Conservation (phyloP, 768 basidiomycete species). For the Boletus vermiculosoides region DNA sequence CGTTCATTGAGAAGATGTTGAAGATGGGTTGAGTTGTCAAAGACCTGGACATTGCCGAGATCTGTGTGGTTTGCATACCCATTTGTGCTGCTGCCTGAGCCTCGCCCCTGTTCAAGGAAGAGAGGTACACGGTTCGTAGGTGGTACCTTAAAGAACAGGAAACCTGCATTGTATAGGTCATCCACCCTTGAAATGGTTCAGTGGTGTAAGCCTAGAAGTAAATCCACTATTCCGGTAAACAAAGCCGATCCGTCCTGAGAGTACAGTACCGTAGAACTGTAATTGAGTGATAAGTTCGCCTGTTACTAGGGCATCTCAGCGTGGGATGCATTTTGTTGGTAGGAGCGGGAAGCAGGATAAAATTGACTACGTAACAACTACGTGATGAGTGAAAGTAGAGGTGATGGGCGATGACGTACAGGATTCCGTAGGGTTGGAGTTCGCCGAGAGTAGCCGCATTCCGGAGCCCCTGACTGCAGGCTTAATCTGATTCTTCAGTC, state of each 20-base stretch:
- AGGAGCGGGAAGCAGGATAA: too few relatives aligned
- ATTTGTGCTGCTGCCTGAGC: slow-evolving; percentile 27
- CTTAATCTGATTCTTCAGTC: too few relatives aligned
- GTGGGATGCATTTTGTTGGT: neutral
- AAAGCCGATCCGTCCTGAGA: slow-evolving; percentile 24
- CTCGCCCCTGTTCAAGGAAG: slow-evolving; percentile 44
- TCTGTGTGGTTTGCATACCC: slow-evolving; percentile 45
- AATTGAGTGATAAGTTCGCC: slow-evolving; percentile 25
- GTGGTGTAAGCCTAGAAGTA: neutral
- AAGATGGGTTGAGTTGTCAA: slow-evolving; percentile 56
- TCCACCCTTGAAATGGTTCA: slow-evolving; percentile 13
- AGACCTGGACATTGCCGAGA: slow-evolving; percentile 38
- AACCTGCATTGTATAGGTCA: slow-evolving; percentile 35
- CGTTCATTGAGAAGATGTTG: slow-evolving; percentile 53
- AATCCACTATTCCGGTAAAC: slow-evolving; percentile 21
- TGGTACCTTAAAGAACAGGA: slow-evolving; percentile 64
- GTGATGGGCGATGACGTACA: neutral
- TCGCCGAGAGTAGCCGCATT: too few relatives aligned
- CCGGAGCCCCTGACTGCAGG: too few relatives aligned
- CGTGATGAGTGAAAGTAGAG: too few relatives aligned
- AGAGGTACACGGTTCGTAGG: slow-evolving; percentile 59
- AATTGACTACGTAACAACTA: too few relatives aligned
- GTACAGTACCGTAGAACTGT: slow-evolving; percentile 26
- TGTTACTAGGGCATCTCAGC: neutral
- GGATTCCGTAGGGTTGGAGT: too few relatives aligned